Conservation (phyloP, 768 basidiomycete species). For the Guyanaporus albipodus region DNA sequence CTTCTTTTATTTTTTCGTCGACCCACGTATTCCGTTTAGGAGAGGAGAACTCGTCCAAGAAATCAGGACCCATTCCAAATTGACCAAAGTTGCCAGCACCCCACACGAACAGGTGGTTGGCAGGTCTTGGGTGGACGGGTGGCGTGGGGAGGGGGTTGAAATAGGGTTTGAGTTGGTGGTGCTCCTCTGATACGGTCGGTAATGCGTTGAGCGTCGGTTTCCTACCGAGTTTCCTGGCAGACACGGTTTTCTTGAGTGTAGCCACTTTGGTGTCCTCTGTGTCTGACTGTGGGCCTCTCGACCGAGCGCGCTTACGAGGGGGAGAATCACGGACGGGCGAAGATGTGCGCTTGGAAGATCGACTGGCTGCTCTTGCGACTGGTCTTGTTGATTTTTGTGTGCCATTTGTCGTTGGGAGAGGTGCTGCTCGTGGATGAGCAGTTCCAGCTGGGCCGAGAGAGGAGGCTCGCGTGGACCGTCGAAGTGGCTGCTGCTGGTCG, state of each 20-base stretch:
- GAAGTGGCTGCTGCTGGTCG: constrained; percentile 34
- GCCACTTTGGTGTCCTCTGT: constrained; percentile 37
- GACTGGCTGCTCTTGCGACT: constrained; percentile 19
- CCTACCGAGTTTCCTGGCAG: constrained; percentile 27
- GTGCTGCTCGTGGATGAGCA: constrained; percentile 26
- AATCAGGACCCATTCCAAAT: constrained; percentile 82
- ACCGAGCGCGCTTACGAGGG: constrained; percentile 45
- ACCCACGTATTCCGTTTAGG: constrained; percentile 78
- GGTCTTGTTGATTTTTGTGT: constrained; percentile 33
- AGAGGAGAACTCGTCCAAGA: constrained; percentile 65
- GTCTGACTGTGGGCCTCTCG: constrained; percentile 36
- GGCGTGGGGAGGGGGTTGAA: constrained; percentile 64
- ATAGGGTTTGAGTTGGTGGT: constrained; percentile 49
- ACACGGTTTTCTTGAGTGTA: constrained; percentile 24
- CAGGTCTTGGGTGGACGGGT: constrained; percentile 55
- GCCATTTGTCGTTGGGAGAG: constrained; percentile 28
- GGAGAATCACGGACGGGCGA: constrained; percentile 46
- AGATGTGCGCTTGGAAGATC: constrained; percentile 45
- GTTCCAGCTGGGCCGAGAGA: constrained; percentile 40
- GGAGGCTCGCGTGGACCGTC: constrained; percentile 51
- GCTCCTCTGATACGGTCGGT: constrained; percentile 28
- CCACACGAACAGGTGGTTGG: constrained; percentile 77
- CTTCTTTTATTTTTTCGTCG: constrained; percentile 68
- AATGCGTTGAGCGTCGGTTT: constrained; percentile 32
- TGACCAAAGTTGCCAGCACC: constrained; percentile 95